Evolutionary conservation across 805 yeast genomes (phyloP).

Genomic region (Brettanomyces bruxellensis): DNA sequence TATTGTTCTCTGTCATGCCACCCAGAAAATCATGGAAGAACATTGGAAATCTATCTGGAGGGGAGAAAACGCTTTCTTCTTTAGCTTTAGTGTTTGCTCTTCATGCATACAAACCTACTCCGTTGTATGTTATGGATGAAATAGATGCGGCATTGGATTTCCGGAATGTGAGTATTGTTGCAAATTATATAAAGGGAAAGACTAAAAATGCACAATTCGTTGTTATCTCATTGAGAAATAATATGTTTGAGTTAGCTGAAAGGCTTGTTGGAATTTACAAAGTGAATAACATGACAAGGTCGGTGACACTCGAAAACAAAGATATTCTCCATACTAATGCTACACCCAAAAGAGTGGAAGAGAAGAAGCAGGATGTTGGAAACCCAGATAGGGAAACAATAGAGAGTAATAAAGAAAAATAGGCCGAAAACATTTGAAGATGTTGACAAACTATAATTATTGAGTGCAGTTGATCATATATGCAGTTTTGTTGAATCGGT

Average conservation of each 20-base stretch:
- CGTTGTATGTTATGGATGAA: slow-evolving; percentile 95
- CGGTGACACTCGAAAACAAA: slow-evolving; percentile 66
- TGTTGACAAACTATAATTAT: slow-evolving; percentile 2
- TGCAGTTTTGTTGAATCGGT: too few relatives aligned
- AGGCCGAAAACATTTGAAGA: slow-evolving; percentile 1
- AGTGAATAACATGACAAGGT: slow-evolving; percentile 80
- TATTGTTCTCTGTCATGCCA: slow-evolving; percentile 95
- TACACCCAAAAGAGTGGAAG: neutral
- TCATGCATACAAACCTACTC: slow-evolving; percentile 94
- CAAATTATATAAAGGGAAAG: slow-evolving; percentile 90
- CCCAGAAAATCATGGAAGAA: slow-evolving; percentile 98
- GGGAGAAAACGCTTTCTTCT: slow-evolving; percentile 93
- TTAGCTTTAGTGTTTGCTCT: slow-evolving; percentile 89
- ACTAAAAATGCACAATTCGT: slow-evolving; percentile 95
- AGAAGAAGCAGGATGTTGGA: neutral
- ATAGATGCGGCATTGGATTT: slow-evolving; percentile 98
- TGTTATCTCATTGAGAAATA: slow-evolving; percentile 89
- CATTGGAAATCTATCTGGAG: slow-evolving; percentile 91
- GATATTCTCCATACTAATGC: slow-evolving; percentile 25
- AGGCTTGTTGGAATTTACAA: slow-evolving; percentile 94
- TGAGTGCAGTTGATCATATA: too few relatives aligned
- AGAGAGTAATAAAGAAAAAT: too few relatives aligned
- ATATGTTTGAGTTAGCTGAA: slow-evolving; percentile 95
- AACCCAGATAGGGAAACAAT: too few relatives aligned
- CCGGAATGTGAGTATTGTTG: slow-evolving; percentile 93